phyloP scores from a whole-genome alignment of 2,329 filamentous ascomycete species.

The Apiospora sp. region DNA sequence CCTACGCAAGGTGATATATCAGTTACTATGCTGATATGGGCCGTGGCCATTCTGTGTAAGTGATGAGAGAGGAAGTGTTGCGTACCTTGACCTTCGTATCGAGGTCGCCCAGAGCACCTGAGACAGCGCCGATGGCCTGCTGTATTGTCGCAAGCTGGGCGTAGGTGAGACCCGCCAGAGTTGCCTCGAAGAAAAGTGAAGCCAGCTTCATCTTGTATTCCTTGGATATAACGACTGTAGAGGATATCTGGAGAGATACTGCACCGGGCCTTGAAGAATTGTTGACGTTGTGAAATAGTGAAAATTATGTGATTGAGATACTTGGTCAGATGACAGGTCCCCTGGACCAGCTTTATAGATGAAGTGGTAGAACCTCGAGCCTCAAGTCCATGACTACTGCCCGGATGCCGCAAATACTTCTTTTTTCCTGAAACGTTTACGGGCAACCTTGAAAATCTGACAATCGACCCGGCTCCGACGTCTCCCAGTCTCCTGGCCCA shows the following conservation, averaged over 20 bases:
- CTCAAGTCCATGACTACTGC: neutral
- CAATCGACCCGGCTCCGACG: neutral
- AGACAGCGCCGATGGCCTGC: conserved; percentile 65
- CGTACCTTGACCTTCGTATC: conserved; percentile 37
- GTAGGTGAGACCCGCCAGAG: conserved; percentile 59
- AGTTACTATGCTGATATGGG: neutral
- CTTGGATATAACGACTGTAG: conserved; percentile 13
- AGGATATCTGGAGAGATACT: neutral
- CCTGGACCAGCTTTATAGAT: neutral
- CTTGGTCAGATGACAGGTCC: neutral
- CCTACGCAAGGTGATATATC: conserved; percentile 19
- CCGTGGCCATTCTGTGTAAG: neutral
- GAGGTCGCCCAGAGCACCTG: conserved; percentile 65
- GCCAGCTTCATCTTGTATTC: conserved; percentile 39
- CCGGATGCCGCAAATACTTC: neutral
- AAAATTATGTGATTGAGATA: neutral
- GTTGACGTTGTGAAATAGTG: neutral
- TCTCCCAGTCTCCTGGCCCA: neutral
- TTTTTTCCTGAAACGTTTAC: neutral
- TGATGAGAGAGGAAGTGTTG: too few relatives aligned
- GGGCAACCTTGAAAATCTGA: neutral
- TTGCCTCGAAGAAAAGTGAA: conserved; percentile 55
- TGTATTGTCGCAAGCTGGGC: conserved; percentile 64
- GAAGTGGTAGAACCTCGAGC: neutral
- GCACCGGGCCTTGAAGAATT: neutral